Base-by-base conservation (phyloP, 371 early-diverging fungal genomes). In the Mucor lusitanicus region DNA sequence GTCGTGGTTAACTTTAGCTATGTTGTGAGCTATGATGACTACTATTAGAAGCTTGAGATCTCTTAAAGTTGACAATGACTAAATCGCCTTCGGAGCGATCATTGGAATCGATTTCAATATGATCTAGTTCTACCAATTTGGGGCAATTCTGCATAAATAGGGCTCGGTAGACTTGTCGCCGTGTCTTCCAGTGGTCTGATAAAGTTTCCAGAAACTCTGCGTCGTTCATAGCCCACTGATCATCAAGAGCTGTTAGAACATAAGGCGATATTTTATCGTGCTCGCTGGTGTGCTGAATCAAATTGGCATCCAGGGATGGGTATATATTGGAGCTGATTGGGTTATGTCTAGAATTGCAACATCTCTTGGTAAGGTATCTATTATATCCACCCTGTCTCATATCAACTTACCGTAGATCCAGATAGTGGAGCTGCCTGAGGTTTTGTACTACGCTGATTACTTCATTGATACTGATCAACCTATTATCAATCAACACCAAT, bases 401-500 rank as follows among this genome's bases (percentile, higher is more conserved):
- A 9, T 50, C 17, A 37, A 35, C 63, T 65, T 77, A 80, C 83
- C 86, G 64, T 35, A 87, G 61, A 67, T 87, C 87, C 28, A 87
- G 69, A 42, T 74, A 73, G 17, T 72, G 71, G 33, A 87, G 63
- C 25, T 73, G 78, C 6, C 68, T 72, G 64, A 87, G 59, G 8
- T 75, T 59, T 32, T 77, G 76, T 27, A 85, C 65, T 0, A 80
- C 70, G 6, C 71, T 63, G 25, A 79, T 61, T 6, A 77, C 72
- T 37, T 80, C 74, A 19, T 64, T 64, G 13, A 83, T 61, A 42
- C 77, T 78, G 25, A 78, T 70, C n/a, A 87, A 55, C 35, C 75
- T 76, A 37, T 87, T 87, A 21, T 82, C 84, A 6, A 87, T 74
- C 73, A 86, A 71, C 2, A 86, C 76, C 54, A 87, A 63, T 21